A percentile compares a stretch with the other conserved stretches of the same genome.
Conservation (phyloP, 164 flowering plant species). For the Chimonanthus praecox region DNA sequence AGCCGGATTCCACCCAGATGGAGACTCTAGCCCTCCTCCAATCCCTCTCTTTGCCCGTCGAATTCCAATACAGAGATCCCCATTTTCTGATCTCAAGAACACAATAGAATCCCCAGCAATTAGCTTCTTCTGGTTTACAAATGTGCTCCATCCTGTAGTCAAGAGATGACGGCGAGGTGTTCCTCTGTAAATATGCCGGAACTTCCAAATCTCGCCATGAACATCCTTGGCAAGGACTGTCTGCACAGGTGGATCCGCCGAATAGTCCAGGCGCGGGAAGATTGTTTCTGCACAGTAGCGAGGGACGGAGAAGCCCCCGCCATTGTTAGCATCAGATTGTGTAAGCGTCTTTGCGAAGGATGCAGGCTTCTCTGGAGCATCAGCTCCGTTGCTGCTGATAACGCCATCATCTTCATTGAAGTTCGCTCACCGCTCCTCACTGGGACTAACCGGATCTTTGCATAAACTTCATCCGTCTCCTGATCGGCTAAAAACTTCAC, state of each 20-base stretch:
- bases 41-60: constrained; percentile 29
- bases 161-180: constrained; percentile 75
- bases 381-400: not conserved
- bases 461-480: constrained; percentile 49
- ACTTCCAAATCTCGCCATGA: constrained; percentile 47
- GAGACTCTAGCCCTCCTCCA: not conserved
- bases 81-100: constrained; percentile 40
- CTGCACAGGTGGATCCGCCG: constrained; percentile 71
- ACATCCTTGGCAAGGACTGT: constrained; percentile 37
- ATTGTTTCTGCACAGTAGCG: constrained; percentile 72
- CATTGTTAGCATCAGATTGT: constrained; percentile 75
- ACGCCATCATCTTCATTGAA: not conserved
- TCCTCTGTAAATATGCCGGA: constrained; percentile 58
- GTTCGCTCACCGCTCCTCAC: not conserved
- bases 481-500: constrained; percentile 42
- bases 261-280: constrained; percentile 51
- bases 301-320: constrained; percentile 88
- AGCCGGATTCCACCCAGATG: constrained; percentile 49
- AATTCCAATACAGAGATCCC: constrained; percentile 47
- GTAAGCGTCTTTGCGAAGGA: constrained; percentile 61
- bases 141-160: constrained; percentile 89
- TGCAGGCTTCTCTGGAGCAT: constrained; percentile 18
- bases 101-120: constrained; percentile 74
- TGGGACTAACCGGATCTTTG: constrained; percentile 34
- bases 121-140: constrained; percentile 67